phyloP scores from a whole-genome alignment of 1,139 yeast species.

The Suhomyces wounanorum region DNA sequence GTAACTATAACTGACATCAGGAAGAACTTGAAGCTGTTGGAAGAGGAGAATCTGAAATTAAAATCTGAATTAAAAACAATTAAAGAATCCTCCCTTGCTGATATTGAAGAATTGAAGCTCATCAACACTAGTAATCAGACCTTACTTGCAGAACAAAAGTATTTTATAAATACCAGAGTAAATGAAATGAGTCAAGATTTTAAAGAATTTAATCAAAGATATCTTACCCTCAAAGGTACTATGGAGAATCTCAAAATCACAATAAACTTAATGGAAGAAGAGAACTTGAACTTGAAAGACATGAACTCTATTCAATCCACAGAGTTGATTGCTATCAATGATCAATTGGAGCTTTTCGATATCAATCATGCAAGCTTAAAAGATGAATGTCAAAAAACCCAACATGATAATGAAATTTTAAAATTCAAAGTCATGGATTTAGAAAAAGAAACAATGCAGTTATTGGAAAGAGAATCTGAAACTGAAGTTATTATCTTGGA shows the following conservation, averaged over 20 bases:
- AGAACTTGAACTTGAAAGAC: slow-evolving; percentile 15
- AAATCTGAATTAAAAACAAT: slow-evolving; percentile 13
- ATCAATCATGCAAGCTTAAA: slow-evolving; percentile 16
- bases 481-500: slow-evolving; percentile 17
- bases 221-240: slow-evolving; percentile 16
- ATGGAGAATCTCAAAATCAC: slow-evolving; percentile 17
- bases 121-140: slow-evolving; percentile 10
- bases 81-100: slow-evolving; percentile 3
- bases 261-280: slow-evolving; percentile 11
- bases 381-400: slow-evolving; percentile 7
- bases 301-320: slow-evolving; percentile 13
- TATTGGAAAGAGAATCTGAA: slow-evolving; percentile 15
- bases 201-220: slow-evolving; percentile 14
- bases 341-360: slow-evolving; percentile 14
- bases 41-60: slow-evolving; percentile 17
- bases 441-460: slow-evolving; percentile 9
- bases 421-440: slow-evolving; percentile 7
- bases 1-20: slow-evolving; percentile 8
- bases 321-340: slow-evolving; percentile 15
- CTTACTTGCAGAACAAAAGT: slow-evolving; percentile 15
- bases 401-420: slow-evolving; percentile 9
- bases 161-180: slow-evolving; percentile 14
- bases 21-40: slow-evolving; percentile 15
- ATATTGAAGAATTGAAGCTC: slow-evolving; percentile 7
- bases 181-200: slow-evolving; percentile 20